phyloP scores from a whole-genome alignment of 495 filamentous ascomycete genomes.

The Trichoderma parareesei region DNA sequence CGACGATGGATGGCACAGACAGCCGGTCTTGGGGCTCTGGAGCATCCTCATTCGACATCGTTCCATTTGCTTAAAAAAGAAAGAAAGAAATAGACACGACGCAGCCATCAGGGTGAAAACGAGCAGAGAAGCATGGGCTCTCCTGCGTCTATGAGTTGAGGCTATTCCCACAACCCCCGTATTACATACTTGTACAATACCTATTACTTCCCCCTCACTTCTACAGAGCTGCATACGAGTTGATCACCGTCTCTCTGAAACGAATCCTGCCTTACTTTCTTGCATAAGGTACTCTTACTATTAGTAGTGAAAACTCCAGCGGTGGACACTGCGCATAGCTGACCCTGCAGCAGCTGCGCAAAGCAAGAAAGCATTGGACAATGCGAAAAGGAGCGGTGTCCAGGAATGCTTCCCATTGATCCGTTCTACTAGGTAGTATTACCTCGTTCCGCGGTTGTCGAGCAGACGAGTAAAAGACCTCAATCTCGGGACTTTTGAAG shows the following conservation, averaged over 20 bases:
- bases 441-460: not conserved
- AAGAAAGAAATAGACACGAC: too few relatives aligned
- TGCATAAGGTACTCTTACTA: too few relatives aligned
- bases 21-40: too few relatives aligned
- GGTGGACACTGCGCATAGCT: not conserved
- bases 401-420: not conserved
- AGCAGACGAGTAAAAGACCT: slow-evolving; percentile 1
- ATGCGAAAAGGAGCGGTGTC: not conserved
- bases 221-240: not conserved
- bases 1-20: too few relatives aligned
- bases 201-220: not conserved
- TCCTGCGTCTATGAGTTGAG: not conserved
- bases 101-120: too few relatives aligned
- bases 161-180: not conserved
- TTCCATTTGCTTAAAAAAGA: too few relatives aligned
- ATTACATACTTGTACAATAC: not conserved
- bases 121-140: not conserved
- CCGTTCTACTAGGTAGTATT: not conserved
- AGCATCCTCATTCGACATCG: too few relatives aligned
- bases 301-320: not conserved
- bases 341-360: not conserved
- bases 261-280: not conserved
- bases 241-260: not conserved
- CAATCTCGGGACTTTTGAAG: not conserved
- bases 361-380: not conserved